These are phyloP conservation scores for Prototheca wickerhamii DNA, from an alignment of 163 green algal genomes.

Conservation along the genomic window DNA sequence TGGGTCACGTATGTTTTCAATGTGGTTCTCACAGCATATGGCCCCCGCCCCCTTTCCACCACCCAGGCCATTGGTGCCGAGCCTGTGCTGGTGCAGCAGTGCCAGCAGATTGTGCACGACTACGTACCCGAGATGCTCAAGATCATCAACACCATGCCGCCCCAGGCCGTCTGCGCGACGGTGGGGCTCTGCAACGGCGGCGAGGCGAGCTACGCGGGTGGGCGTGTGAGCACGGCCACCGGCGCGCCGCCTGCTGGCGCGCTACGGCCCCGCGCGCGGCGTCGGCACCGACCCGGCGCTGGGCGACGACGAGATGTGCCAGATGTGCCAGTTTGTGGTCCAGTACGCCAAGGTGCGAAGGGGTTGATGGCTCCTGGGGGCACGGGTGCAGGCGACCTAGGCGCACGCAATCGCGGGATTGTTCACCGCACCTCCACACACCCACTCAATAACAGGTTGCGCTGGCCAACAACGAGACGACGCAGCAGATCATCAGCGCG, in stretches of 20 bases:
- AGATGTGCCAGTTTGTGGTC: constrained; percentile 58
- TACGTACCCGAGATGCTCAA: constrained; percentile 81
- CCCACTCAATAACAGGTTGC: constrained; percentile 37
- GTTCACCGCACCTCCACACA: constrained; percentile 33
- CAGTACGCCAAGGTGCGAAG: constrained; percentile 39
- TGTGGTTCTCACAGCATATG: not conserved
- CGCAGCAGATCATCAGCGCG: constrained; percentile 52
- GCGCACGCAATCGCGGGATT: not conserved
- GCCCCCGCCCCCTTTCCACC: not conserved
- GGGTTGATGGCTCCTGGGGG: not conserved
- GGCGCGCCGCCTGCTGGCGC: constrained; percentile 14
- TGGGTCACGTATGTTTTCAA: not conserved
- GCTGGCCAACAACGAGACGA: constrained; percentile 75
- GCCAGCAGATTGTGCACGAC: constrained; percentile 67
- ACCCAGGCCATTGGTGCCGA: constrained; percentile 61
- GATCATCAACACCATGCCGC: constrained; percentile 48
- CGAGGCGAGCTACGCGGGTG: not conserved
- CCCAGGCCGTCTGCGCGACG: constrained; percentile 47
- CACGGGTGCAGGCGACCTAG: not conserved
- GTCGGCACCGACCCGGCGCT: not conserved
- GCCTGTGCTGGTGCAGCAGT: constrained; percentile 66
- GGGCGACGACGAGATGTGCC: constrained; percentile 26
- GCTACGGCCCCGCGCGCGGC: not conserved
- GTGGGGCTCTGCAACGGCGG: constrained; percentile 44
- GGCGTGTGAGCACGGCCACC: too few species aligned